Conservation (phyloP, 2,329 filamentous ascomycete genomes). For the Aschersonia sp. region DNA sequence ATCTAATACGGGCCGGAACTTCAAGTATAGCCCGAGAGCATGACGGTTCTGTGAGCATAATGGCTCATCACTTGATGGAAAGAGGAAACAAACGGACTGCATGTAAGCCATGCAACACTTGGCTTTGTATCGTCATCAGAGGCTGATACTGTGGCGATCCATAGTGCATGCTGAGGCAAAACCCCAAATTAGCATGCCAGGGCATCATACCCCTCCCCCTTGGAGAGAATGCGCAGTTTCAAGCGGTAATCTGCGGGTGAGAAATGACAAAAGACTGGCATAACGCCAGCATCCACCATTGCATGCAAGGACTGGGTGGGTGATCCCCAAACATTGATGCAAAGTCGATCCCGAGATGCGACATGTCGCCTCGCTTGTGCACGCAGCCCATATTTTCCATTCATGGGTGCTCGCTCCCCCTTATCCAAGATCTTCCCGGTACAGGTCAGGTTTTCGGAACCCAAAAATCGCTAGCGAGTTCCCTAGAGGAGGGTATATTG, state of each 20-base stretch:
- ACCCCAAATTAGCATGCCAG: neutral
- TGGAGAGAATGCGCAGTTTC: neutral
- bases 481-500: too few species aligned
- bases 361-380: neutral
- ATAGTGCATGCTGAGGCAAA: neutral
- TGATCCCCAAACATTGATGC: slow-evolving; percentile 5
- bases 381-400: neutral
- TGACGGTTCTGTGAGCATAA: neutral
- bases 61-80: neutral
- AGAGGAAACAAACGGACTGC: neutral
- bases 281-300: neutral
- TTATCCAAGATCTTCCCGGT: neutral
- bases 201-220: too few species aligned
- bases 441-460: neutral
- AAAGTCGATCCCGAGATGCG: slow-evolving; percentile 2
- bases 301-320: neutral
- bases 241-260: neutral
- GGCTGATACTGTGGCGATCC: neutral
- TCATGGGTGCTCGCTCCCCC: neutral
- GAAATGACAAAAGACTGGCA: neutral
- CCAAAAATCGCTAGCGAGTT: neutral
- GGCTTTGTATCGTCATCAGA: neutral
- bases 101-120: neutral
- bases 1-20: too few species aligned
- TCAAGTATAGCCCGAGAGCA: too few species aligned